phyloP scores from a whole-genome alignment of 257 asterid genomes.

The Solanum raphanifolium region DNA sequence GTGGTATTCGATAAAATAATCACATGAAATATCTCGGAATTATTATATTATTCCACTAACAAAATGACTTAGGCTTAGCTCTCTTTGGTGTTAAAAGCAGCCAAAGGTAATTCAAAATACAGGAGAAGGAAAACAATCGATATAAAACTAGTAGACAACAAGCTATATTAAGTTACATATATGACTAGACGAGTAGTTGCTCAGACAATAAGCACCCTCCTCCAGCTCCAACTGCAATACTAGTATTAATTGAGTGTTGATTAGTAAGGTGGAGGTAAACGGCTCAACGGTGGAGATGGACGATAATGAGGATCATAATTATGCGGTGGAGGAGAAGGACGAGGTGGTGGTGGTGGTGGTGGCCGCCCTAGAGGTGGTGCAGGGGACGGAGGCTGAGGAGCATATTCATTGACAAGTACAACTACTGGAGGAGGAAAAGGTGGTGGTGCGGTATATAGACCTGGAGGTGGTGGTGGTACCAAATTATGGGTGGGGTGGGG shows the following conservation, averaged over 20 bases:
- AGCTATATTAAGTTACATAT: not conserved
- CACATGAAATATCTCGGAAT: not conserved
- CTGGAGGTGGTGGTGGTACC: not conserved
- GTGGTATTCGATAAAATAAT: not conserved
- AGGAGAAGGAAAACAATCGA: not conserved
- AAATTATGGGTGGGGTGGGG: not conserved
- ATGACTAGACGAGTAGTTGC: too few relatives aligned
- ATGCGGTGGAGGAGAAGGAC: not conserved
- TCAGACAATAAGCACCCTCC: not conserved
- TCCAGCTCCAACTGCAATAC: not conserved
- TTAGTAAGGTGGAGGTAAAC: constrained; percentile 1
- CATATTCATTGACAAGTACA: not conserved
- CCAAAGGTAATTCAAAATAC: not conserved
- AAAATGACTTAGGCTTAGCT: not conserved
- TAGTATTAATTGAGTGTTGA: not conserved
- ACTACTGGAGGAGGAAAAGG: not conserved
- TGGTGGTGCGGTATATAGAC: not conserved
- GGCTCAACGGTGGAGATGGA: not conserved
- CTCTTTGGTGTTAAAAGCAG: not conserved
- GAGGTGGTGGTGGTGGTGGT: not conserved
- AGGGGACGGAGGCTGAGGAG: not conserved
- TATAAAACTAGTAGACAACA: not conserved
- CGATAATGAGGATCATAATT: not conserved
- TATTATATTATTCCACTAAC: not conserved
- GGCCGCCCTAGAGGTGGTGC: not conserved